phyloP scores from a whole-genome alignment of 192 early-diverging fungal species.

The Backusella tuberculispora region DNA sequence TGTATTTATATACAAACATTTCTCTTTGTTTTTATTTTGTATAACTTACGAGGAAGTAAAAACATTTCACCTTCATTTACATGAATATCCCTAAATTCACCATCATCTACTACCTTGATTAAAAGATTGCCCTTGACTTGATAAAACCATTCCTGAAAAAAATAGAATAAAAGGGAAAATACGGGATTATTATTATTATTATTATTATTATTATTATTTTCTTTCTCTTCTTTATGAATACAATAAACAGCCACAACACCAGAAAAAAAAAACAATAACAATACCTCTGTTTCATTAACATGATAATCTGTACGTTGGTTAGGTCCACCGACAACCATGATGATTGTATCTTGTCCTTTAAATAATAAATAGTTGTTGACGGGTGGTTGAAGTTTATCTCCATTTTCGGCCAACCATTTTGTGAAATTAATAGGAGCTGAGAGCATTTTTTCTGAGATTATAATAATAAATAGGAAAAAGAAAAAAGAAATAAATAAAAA shows the following conservation, averaged over 20 bases:
- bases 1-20: neutral
- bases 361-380: slow-evolving; percentile 93
- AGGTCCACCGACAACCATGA: slow-evolving; percentile 94
- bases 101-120: slow-evolving; percentile 82
- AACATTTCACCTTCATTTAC: slow-evolving; percentile 97
- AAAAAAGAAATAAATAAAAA: neutral
- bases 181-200: neutral
- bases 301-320: slow-evolving; percentile 98
- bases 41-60: slow-evolving; percentile 77
- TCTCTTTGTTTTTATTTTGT: neutral
- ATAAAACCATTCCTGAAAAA: slow-evolving; percentile 89
- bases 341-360: slow-evolving; percentile 79
- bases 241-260: neutral
- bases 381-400: slow-evolving; percentile 86
- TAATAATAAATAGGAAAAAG: neutral
- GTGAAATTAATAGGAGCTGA: slow-evolving; percentile 82
- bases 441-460: slow-evolving; percentile 10
- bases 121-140: slow-evolving; percentile 93
- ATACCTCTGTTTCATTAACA: slow-evolving; percentile 92
- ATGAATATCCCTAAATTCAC: slow-evolving; percentile 80
- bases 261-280: neutral
- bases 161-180: neutral
- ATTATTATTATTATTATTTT: too few relatives aligned
- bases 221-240: neutral
- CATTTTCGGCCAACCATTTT: slow-evolving; percentile 84